A percentile compares a stretch with the other conserved stretches of the same genome.
phyloP scores from a whole-genome alignment of 129 eudicot species.

The Scalesia atractyloides region DNA sequence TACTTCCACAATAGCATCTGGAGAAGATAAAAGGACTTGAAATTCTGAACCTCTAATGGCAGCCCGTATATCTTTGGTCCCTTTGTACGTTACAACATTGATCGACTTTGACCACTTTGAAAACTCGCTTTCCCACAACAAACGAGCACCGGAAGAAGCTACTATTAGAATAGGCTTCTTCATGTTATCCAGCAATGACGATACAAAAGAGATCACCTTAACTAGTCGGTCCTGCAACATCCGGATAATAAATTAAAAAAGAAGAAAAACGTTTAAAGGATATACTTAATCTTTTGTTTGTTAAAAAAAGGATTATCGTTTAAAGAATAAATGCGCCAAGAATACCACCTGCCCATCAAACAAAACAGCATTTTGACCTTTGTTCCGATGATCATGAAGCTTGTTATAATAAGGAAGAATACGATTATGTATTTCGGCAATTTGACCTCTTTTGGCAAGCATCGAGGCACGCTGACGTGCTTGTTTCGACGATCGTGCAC shows the following conservation, averaged over 20 bases:
- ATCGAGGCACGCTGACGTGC: too few species aligned
- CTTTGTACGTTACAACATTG: constrained; percentile 40
- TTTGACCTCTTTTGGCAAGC: too few species aligned
- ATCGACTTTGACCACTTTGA: constrained; percentile 33
- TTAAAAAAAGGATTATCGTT: background rate
- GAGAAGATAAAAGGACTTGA: constrained; percentile 42
- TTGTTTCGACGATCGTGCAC: too few species aligned
- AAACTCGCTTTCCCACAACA: constrained; percentile 49
- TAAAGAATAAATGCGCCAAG: background rate
- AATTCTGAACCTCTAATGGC: constrained; percentile 37
- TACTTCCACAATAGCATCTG: constrained; percentile 43
- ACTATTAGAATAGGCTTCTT: constrained; percentile 39
- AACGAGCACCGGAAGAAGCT: constrained; percentile 24
- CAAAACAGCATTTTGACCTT: constrained; percentile 30
- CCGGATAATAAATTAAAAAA: too few species aligned
- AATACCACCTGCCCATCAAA: constrained; percentile 5
- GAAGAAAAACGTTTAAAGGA: too few species aligned
- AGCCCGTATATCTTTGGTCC: constrained; percentile 32
- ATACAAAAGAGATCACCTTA: constrained; percentile 42
- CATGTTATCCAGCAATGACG: constrained; percentile 31
- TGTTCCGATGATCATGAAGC: constrained; percentile 35
- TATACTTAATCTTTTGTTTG: background rate
- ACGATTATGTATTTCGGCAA: constrained; percentile 1
- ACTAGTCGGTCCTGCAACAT: constrained; percentile 41
- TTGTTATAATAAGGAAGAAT: constrained; percentile 35